These are phyloP conservation scores for Linanthus parryae DNA, from an alignment of 148 eudicot species.

Conservation along the genomic window DNA sequence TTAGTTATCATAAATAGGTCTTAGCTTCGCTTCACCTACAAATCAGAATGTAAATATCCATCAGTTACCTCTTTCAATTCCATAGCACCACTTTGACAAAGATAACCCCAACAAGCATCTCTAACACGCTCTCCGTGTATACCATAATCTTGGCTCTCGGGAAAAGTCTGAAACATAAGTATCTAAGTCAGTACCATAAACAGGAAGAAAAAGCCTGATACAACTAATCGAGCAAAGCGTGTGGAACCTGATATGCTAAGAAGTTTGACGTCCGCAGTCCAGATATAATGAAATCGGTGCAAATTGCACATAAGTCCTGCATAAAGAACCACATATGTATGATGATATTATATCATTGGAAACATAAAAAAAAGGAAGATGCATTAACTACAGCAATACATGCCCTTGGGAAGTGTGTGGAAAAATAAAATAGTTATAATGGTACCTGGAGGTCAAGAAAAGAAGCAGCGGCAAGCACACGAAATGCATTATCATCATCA, in stretches of 20 bases:
- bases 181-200: slow-evolving; percentile 8
- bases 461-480: slow-evolving; percentile 98
- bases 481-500: slow-evolving; percentile 83
- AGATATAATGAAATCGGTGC: slow-evolving; percentile 94
- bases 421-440: too few relatives aligned
- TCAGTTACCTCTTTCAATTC: slow-evolving; percentile 85
- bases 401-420: neutral
- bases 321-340: slow-evolving; percentile 2
- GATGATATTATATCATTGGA: neutral
- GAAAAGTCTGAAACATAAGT: slow-evolving; percentile 52
- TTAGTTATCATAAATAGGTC: too few relatives aligned
- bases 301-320: slow-evolving; percentile 96
- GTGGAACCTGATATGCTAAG: slow-evolving; percentile 82
- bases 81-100: slow-evolving; percentile 93
- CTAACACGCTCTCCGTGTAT: slow-evolving; percentile 92
- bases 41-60: slow-evolving; percentile 9
- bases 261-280: slow-evolving; percentile 98
- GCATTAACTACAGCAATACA: neutral
- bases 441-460: slow-evolving; percentile 99
- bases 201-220: too few relatives aligned
- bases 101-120: slow-evolving; percentile 99
- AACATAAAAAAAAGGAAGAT: neutral
- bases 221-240: too few relatives aligned
- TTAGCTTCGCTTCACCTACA: neutral
- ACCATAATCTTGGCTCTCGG: slow-evolving; percentile 98